Base-by-base conservation (phyloP, 2,329 filamentous ascomycete genomes). In the Cordyceps tenuipes region DNA sequence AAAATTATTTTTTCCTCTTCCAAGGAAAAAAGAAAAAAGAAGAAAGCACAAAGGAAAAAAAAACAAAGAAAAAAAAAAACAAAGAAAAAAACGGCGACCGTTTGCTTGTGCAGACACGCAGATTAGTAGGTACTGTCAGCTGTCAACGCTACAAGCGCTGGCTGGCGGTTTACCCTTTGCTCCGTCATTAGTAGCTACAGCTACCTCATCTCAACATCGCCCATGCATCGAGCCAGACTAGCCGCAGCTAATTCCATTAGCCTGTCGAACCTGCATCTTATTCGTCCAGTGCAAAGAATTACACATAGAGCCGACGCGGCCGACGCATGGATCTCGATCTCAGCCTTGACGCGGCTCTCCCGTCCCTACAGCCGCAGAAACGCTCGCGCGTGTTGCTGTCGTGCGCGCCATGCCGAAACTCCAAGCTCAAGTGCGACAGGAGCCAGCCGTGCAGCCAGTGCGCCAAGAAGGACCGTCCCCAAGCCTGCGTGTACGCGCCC, bases 361-460 rank as follows among this genome's bases (percentile, higher is more conserved):
- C 50, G 13, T 23, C 60, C 29, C 57, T 62, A 19, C 52, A 49
- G 63, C 41, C 23, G 34, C 67, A 71, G 47, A 82, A 81, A 67
- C 76, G 80, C 29, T 74, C 72, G 21, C 75, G 80, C 39, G 71
- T 82, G 23, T 71, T 82, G 3, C 76, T 83, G 23, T 82, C 79
- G 3, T 83, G 81, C 63, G 77, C 71, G 8, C 75, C 79, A 2
- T 83, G 81, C 64, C 79, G 81, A 54, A 62, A 65, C 58, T 82
- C 79, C 44, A 83, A 83, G 71, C 76, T 82, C 31, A 83, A 82
- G 64, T 84, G 81, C 68, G 80, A 84, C 66, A 78, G 82, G 54
- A 68, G 70, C 6, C 67, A 75, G 48, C 81, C 81, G 53, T 84
- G 81, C 68, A 68, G 72, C 12, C 79, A 82, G 68, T 84, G 81